Evolutionary conservation across 192 early-diverging fungal species (phyloP).

Genomic region (Pecoramyces ruminantium): DNA sequence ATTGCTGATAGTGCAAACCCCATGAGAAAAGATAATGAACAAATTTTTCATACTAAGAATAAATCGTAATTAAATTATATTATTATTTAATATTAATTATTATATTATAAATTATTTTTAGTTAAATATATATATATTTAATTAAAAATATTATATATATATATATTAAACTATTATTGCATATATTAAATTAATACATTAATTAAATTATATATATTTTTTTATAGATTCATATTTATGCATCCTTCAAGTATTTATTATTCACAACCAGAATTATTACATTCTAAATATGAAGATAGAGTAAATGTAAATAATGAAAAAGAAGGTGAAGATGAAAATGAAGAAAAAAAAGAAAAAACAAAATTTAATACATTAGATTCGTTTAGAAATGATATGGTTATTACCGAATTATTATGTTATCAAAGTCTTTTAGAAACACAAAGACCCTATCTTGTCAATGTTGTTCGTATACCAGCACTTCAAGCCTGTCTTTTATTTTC

Average conservation of each 20-base stretch:
- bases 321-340: conserved; percentile 10
- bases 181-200: not conserved
- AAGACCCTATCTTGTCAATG: conserved; percentile 47
- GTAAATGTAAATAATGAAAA: conserved; percentile 7
- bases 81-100: too few relatives aligned
- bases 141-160: too few relatives aligned
- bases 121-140: too few relatives aligned
- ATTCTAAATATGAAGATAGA: conserved; percentile 11
- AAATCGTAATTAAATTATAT: not conserved
- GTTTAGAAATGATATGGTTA: conserved; percentile 8
- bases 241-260: conserved; percentile 44
- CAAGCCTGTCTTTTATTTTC: conserved; percentile 38
- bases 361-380: conserved; percentile 13
- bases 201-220: not conserved
- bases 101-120: too few relatives aligned
- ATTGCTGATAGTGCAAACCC: conserved; percentile 47
- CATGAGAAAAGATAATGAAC: conserved; percentile 20
- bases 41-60: conserved; percentile 40
- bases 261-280: conserved; percentile 36
- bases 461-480: conserved; percentile 33
- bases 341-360: conserved; percentile 10
- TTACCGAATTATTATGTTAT: conserved; percentile 39
- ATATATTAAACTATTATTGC: too few relatives aligned
- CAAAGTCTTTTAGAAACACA: conserved; percentile 42
- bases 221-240: conserved; percentile 30